These are phyloP conservation scores for Camelina neglecta DNA, from an alignment of 345 rosid species.

Conservation along the genomic window DNA sequence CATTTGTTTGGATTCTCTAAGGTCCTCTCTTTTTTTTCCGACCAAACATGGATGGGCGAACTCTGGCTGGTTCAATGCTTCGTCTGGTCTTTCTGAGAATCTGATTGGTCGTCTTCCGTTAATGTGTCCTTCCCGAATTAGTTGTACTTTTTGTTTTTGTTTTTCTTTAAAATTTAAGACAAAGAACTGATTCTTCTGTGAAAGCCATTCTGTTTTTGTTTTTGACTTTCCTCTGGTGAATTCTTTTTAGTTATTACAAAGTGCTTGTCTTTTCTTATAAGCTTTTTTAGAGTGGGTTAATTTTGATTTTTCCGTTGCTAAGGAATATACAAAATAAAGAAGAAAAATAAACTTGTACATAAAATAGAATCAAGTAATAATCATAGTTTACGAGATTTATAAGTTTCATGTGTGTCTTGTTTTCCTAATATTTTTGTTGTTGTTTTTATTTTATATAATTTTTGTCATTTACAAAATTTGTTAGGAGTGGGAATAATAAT, in stretches of 20 bases:
- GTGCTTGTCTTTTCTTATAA: background rate
- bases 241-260: background rate
- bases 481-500: background rate
- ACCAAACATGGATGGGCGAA: slow-evolving; percentile 1
- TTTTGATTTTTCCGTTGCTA: background rate
- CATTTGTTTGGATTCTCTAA: slow-evolving; percentile 69
- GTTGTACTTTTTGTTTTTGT: slow-evolving; percentile 17
- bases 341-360: background rate
- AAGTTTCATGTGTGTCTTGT: background rate
- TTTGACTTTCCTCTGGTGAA: background rate
- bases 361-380: slow-evolving; percentile 3
- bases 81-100: slow-evolving; percentile 14
- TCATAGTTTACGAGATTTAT: background rate
- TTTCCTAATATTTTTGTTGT: background rate
- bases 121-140: slow-evolving; percentile 26
- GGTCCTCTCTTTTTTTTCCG: slow-evolving; percentile 14
- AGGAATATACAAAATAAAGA: background rate
- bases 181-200: slow-evolving; percentile 33
- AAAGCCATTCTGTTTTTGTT: slow-evolving; percentile 27
- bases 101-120: slow-evolving; percentile 19
- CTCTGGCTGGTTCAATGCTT: slow-evolving; percentile 23
- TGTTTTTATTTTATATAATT: background rate
- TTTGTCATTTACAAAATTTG: background rate
- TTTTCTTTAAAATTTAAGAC: slow-evolving; percentile 12
- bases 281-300: background rate